A percentile compares a stretch with the other conserved stretches of the same genome.
phyloP scores from a whole-genome alignment of 2,329 filamentous ascomycete species.

The Cyphellophora europaea region DNA sequence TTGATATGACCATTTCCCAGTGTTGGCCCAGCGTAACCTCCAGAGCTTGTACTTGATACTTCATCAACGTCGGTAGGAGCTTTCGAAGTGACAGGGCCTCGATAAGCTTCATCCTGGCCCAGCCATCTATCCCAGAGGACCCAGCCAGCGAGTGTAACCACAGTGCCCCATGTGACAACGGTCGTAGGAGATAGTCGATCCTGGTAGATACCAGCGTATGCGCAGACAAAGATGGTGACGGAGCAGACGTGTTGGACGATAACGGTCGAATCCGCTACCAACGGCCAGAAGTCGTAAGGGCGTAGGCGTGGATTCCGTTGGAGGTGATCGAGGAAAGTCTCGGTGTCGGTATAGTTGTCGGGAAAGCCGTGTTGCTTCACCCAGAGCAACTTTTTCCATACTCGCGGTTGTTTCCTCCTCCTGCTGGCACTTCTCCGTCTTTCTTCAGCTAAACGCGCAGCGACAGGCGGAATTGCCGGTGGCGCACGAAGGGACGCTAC shows the following conservation, averaged over 20 bases:
- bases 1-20: constrained; percentile 21
- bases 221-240: constrained; percentile 87
- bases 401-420: constrained; percentile 59
- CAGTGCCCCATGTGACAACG: constrained; percentile 74
- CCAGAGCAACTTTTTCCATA: constrained; percentile 96
- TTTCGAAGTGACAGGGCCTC: constrained; percentile 19
- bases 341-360: constrained; percentile 98
- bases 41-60: constrained; percentile 31
- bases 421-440: constrained; percentile 51
- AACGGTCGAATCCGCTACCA: constrained; percentile 89
- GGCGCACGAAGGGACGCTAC: constrained; percentile 32
- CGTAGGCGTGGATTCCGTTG: constrained; percentile 88
- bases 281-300: constrained; percentile 95
- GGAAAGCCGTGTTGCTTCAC: constrained; percentile 81
- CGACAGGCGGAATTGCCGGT: constrained; percentile 28
- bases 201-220: constrained; percentile 83
- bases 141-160: constrained; percentile 80
- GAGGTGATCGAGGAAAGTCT: constrained; percentile 90
- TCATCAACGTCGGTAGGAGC: constrained; percentile 22
- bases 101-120: constrained; percentile 51
- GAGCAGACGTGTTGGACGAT: constrained; percentile 96
- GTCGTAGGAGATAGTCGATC: constrained; percentile 82
- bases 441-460: constrained; percentile 29
- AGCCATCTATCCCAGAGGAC: constrained; percentile 87
- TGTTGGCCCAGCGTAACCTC: constrained; percentile 23